phyloP scores from a whole-genome alignment of 352 stramenopile genomes.

The Phytophthora brassicae region DNA sequence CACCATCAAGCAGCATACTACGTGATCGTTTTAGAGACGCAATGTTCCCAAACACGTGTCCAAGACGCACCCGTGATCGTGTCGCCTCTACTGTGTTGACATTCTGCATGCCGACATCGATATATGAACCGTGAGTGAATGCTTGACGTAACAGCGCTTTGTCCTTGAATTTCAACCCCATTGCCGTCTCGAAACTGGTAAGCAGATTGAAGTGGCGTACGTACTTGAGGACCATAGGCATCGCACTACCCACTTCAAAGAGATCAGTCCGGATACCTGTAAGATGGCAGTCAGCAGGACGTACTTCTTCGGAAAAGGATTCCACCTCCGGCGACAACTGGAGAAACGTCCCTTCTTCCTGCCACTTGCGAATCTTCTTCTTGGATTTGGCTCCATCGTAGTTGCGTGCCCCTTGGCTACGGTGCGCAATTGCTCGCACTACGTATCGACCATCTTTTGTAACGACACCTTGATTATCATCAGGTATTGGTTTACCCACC shows the following conservation, averaged over 20 bases:
- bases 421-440: conserved; percentile 47
- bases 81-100: conserved; percentile 82
- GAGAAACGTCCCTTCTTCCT: conserved; percentile 55
- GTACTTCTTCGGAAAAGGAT: conserved; percentile 41
- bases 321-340: conserved; percentile 72
- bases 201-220: conserved; percentile 75
- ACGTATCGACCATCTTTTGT: conserved; percentile 33
- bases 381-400: conserved; percentile 74
- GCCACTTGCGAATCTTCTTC: conserved; percentile 65
- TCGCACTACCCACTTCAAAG: conserved; percentile 79
- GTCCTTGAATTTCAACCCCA: conserved; percentile 69
- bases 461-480: conserved; percentile 18
- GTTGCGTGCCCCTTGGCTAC: conserved; percentile 48
- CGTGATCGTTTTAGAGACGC: conserved; percentile 60
- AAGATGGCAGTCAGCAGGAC: conserved; percentile 56
- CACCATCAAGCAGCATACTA: conserved; percentile 46
- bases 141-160: conserved; percentile 79
- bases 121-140: conserved; percentile 84
- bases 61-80: conserved; percentile 70
- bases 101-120: conserved; percentile 85
- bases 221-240: conserved; percentile 88
- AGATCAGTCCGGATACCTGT: conserved; percentile 79
- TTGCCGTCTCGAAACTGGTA: conserved; percentile 58
- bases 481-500: conserved; percentile 2
- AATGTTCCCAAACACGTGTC: conserved; percentile 73